Percentiles rank a stretch among this genome's conserved stretches.
Conservation (phyloP, 495 filamentous ascomycete species). For the Aspergillus cavernicola region DNA sequence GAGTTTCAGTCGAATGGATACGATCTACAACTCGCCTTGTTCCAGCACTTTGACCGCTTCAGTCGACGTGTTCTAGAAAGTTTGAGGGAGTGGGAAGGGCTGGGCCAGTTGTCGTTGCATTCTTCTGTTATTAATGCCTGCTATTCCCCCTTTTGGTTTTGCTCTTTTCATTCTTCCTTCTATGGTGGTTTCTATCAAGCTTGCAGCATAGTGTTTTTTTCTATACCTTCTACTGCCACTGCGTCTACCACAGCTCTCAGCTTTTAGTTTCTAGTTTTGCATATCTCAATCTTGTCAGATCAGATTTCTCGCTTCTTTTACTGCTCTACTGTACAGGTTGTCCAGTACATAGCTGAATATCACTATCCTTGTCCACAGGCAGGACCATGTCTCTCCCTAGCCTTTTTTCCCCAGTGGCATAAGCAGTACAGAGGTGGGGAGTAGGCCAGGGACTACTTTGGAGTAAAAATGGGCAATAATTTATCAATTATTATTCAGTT, state of each 20-base stretch:
- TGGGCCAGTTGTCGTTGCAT: not conserved
- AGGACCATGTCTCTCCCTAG: not conserved
- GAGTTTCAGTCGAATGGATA: not conserved
- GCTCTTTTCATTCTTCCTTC: not conserved
- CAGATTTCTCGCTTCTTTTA: too few species aligned
- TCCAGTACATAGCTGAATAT: not conserved
- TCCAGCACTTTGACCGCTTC: constrained; percentile 4
- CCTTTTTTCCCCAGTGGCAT: not conserved
- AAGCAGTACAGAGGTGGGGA: not conserved
- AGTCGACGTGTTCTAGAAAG: not conserved
- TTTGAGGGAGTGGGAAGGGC: not conserved
- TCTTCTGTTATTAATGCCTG: not conserved
- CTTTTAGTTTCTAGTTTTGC: not conserved
- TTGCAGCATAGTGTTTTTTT: not conserved
- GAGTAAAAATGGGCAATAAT: not conserved
- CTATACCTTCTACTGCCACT: not conserved
- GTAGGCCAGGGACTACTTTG: not conserved
- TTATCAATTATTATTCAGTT: not conserved
- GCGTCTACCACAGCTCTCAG: not conserved
- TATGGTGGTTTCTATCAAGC: not conserved
- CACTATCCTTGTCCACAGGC: not conserved
- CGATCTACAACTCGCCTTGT: not conserved
- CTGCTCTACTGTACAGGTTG: not conserved
- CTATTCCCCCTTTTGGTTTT: not conserved
- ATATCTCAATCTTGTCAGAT: not conserved